phyloP scores from a whole-genome alignment of 148 eudicot genomes.

The Euryodendron excelsum region DNA sequence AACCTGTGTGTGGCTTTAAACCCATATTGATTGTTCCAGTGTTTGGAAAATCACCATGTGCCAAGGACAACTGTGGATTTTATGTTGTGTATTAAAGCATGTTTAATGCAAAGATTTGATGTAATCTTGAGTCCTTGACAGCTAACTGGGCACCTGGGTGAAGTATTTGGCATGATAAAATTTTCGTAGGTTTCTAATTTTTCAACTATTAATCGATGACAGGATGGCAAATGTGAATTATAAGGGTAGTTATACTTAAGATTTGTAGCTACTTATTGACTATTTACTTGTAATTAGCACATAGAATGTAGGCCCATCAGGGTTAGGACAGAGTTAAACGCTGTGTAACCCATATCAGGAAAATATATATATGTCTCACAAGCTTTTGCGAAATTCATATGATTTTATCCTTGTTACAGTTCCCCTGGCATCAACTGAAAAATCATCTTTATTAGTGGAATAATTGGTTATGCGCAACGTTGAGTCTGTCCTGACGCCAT shows the following conservation, averaged over 20 bases:
- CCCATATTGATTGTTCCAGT: background rate
- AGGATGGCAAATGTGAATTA: background rate
- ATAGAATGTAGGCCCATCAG: too few relatives aligned
- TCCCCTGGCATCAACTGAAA: too few relatives aligned
- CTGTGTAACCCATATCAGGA: too few relatives aligned
- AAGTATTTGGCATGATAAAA: background rate
- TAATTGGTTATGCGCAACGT: too few relatives aligned
- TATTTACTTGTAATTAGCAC: too few relatives aligned
- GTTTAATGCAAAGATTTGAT: background rate
- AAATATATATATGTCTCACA: too few relatives aligned
- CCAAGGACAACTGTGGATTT: background rate
- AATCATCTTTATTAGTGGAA: too few relatives aligned
- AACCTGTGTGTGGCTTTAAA: background rate
- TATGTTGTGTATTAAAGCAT: background rate
- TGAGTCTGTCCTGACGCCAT: too few relatives aligned
- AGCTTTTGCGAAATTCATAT: too few relatives aligned
- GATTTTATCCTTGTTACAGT: too few relatives aligned
- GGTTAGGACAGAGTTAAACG: too few relatives aligned
- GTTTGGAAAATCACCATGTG: background rate
- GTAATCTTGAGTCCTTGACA: background rate
- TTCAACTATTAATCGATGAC: background rate
- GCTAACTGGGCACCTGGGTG: background rate
- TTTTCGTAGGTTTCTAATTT: background rate
- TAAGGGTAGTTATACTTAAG: background rate
- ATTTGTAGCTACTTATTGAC: too few relatives aligned